Base-by-base conservation (phyloP, 2,329 filamentous ascomycete species). In the Knufia fluminis region DNA sequence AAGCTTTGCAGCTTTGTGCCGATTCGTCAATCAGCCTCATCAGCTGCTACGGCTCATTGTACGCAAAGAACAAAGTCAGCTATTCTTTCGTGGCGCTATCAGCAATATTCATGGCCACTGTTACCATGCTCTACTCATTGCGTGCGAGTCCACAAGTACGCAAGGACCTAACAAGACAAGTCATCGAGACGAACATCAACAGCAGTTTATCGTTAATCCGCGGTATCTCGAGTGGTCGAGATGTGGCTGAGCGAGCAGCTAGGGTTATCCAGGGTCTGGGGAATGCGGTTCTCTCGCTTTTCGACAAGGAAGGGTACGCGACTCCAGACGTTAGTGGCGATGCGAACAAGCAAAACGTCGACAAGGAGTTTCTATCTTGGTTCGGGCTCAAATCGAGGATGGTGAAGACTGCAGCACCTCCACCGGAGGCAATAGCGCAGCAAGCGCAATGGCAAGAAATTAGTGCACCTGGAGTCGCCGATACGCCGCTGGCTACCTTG, bases 71-170 rank as follows among this genome's bases (percentile, higher is more conserved):
- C 42, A 53, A 54, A 8, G 58, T 62, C 19, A 60, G 57, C 2
- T 63, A 62, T 40, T 60, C 60, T 0, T 62, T 62, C 38, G 55
- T 62, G 0, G 60, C 60, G 0, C 54, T 62, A 4, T 57, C 56
- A 16, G 57, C 59, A 2, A 54, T 63, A 0, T 62, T 63, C 50
- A 60, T 63, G 57, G 60, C 61, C 3, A 57, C 58, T 2, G 54
- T 63, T 17, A 59, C 61, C 2, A 62, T 61, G 56, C 52, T 63
- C 1, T 60, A 63, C 39, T 54, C 54, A 8, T 49, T 63, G 2
- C 55, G 60, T 17, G 57, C 59, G 4, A 61, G 56, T 36, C 46
- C 55, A 1, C 45, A 49, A 10, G 23, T 56, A 1, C 45, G 45
- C 33, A 48, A 48, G 16, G 45, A 48, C 23, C 35, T 48, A 19